Base-by-base conservation (phyloP, 2,329 filamentous ascomycete genomes). In the Colletotrichum truncatum region DNA sequence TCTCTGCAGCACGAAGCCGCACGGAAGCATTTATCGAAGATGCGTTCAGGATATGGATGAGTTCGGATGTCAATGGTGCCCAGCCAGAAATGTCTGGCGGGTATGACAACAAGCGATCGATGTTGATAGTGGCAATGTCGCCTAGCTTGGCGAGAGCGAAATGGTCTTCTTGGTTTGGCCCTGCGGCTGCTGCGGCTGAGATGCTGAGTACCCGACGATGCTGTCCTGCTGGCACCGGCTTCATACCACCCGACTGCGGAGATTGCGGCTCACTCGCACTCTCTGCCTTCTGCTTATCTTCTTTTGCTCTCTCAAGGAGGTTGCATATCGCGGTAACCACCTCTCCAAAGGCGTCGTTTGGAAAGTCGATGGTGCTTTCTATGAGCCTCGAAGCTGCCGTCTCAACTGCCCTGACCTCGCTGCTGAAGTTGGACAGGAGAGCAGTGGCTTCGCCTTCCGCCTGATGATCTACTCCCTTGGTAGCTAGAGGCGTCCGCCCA, bases 361-460 rank as follows among this genome's bases (percentile, higher is more conserved):
- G 93, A 72, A 97, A 98, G 70, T 98, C 94, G 14, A 91, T 85
- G 0, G 94, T 98, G 77, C 94, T 97, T 75, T 98, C 96, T 63
- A 98, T 90, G 16, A 99, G 83, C 67, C 96, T 89, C 1, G 89
- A 89, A 1, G 94, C 93, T 3, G 96, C 96, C 6, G 91, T 91
- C 76, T 98, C 93, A 0, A 98, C 95, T 30, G 96, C 93, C 65
- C 91, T 88, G 26, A 97, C 91, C 74, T 99, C 96, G 0, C 87
- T 84, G 36, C 88, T 89, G 71, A 98, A 90, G 70, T 93, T 93
- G 9, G 84, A 84, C 69, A 88, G 85, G 60, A 87, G 78, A 18
- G 77, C 77, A 51, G 73, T 80, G 36, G 82, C 78, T 66, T 88
- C 86, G n/a, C 73, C 79, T 23, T 89, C 87, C 14, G 79, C 80